These are phyloP conservation scores for Trifolium subterraneum DNA, from an alignment of 306 rosid genomes.

Conservation along the genomic window DNA sequence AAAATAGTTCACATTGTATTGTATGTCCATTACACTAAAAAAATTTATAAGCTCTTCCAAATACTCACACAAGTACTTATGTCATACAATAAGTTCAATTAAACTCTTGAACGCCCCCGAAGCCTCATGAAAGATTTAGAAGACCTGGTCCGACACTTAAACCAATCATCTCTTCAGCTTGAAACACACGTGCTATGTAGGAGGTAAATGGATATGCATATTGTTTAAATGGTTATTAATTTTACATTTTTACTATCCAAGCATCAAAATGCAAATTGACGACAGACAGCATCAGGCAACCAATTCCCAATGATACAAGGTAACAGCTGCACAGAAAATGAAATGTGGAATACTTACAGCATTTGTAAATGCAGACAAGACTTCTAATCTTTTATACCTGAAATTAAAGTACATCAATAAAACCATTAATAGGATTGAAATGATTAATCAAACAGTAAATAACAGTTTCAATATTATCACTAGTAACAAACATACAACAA, in stretches of 20 bases:
- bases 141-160: constrained; percentile 1
- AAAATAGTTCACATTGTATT: not conserved
- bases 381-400: constrained; percentile 97
- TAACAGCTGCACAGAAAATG: constrained; percentile 34
- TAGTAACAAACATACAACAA: not conserved
- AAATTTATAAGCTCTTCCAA: not conserved
- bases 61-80: not conserved
- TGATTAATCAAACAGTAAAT: constrained; percentile 12
- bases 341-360: constrained; percentile 74
- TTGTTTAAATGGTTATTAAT: not conserved
- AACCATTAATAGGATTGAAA: constrained; percentile 29
- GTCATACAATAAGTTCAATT: not conserved
- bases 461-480: constrained; percentile 14
- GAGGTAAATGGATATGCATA: constrained; percentile 1
- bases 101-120: not conserved
- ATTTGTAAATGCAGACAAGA: constrained; percentile 94
- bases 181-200: constrained; percentile 20
- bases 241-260: not conserved
- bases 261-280: constrained; percentile 18
- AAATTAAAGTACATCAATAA: constrained; percentile 29
- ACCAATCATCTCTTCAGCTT: constrained; percentile 22
- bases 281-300: constrained; percentile 33
- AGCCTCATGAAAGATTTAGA: constrained; percentile 31
- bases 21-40: not conserved
- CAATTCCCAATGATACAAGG: constrained; percentile 3